Base-by-base conservation (phyloP, 116 monocot species). In the Posidonia oceanica region DNA sequence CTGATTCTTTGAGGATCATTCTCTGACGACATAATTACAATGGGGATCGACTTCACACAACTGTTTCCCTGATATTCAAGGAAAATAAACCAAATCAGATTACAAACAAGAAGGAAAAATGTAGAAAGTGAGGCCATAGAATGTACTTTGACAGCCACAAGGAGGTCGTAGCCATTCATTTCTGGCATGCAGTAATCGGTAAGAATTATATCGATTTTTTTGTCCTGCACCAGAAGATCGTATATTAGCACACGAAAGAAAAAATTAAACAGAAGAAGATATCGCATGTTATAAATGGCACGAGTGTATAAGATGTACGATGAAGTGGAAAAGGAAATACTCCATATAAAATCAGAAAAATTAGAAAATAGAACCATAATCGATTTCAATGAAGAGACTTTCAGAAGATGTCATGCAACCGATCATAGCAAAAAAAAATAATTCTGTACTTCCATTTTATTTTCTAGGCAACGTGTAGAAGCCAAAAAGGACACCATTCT, bases 161-260 rank as follows among this genome's bases (percentile, higher is more conserved):
- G 85, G 36, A 94, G 84, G 38, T 94, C 94, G 67, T 94, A 83
- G 17, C 94, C 94, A 59, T 82, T 94, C 86, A 94, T 94, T 72
- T 80, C 89, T 36, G 94, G 94, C 94, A 94, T 94, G 53, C 84
- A 94, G 56, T 94, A 94, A 71, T 94, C 89, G 3, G 89, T 89
- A 44, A 94, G 87, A 60, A 94, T 81, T 51, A 94, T 84, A 75
- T 94, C 94, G 21, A 94, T 80, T 52, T 84, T 85, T 68, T 63
- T 71, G 14, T 82, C 82, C 90, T 90, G 82, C 69, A 55, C 7
- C 39, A 63, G 15, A 39, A 52, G 17, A 16, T 14, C 13, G 40
- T 48, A 57, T 52, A n/a, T 66, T 44, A 66, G 39, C 10, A 66
- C 38, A 8, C 10, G 17, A 10, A 66, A 41, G 42, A 20, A 66